Base-by-base conservation (phyloP, 306 rosid species). In the Prunus kanzakura region DNA sequence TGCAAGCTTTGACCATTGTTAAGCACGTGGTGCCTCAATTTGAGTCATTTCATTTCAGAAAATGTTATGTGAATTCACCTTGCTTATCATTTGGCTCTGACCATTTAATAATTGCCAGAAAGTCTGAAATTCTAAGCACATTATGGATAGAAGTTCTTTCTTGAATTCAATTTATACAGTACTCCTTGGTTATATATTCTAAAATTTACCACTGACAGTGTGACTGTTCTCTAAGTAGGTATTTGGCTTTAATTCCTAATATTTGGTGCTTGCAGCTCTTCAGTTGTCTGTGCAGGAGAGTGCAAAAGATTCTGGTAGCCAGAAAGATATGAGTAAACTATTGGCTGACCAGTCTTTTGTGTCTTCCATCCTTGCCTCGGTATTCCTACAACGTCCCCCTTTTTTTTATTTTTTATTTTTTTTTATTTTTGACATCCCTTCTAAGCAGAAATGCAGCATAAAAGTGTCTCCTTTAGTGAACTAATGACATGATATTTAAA, bases 271-370 rank as follows among this genome's bases (percentile, higher is more conserved):
- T 79, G 90, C 66, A 96, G 98, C 99, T 78, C 96, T 96, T 80
- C 96, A 88, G 73, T 66, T 96, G 86, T 96, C 99, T 9, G 96
- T 88, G 71, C 85, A 90, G 83, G 97, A 91, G 23, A 61, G 86
- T 64, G 43, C 86, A 67, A 88, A 87, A 49, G 98, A 89, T 55
- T 88, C 97, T 1, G 64, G 81, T 51, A 84, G 93, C 77, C 88
- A 85, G 82, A 85, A 91, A 58, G 97, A 93, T 75, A 84, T 92
- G 94, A 86, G 91, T 72, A 96, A 88, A 80, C 76, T 96, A 77
- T 87, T 96, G 88, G 96, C 98, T 5, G 99, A 96, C 64, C 99
- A 92, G 82, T 88, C 97, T 55, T 96, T 96, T 43, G 97, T 96
- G 71, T 96, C 99, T 74, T 91, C 97, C 65, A 89, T 96, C 84